Conservation (phyloP, 2,329 filamentous ascomycete genomes). For the Venturia pyrina region DNA sequence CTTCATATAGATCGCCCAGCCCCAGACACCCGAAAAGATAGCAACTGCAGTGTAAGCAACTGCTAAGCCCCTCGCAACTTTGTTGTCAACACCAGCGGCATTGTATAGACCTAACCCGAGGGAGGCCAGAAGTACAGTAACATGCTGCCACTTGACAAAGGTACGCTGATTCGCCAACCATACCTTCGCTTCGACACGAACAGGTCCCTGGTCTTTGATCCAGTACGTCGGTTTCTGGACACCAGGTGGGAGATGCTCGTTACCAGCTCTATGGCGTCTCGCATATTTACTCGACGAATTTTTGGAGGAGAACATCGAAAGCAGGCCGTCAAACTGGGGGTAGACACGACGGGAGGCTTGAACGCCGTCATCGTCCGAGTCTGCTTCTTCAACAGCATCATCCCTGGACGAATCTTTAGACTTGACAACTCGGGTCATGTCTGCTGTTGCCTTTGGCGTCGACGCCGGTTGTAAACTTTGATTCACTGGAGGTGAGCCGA, state of each 20-base stretch:
- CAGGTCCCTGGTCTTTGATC: slow-evolving; percentile 89
- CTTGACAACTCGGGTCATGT: slow-evolving; percentile 15
- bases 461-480: slow-evolving; percentile 16
- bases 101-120: slow-evolving; percentile 81
- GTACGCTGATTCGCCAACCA: slow-evolving; percentile 98
- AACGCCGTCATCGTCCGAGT: slow-evolving; percentile 40
- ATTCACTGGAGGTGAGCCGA: slow-evolving; percentile 25
- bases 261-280: slow-evolving; percentile 35
- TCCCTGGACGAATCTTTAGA: slow-evolving; percentile 19
- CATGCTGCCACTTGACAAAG: slow-evolving; percentile 98
- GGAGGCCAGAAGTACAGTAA: slow-evolving; percentile 75
- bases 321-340: slow-evolving; percentile 48
- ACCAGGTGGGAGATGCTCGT: slow-evolving; percentile 62
- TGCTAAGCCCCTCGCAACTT: slow-evolving; percentile 69
- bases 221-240: slow-evolving; percentile 76
- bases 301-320: slow-evolving; percentile 61
- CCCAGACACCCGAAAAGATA: slow-evolving; percentile 76
- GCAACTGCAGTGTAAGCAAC: slow-evolving; percentile 75
- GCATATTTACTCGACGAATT: slow-evolving; percentile 77
- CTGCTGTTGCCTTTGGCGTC: slow-evolving; percentile 15
- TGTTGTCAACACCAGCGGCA: slow-evolving; percentile 65
- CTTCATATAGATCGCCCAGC: slow-evolving; percentile 70
- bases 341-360: slow-evolving; percentile 22
- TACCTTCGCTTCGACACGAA: slow-evolving; percentile 93
- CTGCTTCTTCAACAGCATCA: slow-evolving; percentile 29